Percentiles rank a stretch among this genome's conserved stretches.
Conservation (phyloP, 495 filamentous ascomycete species). For the Trypethelium eluteriae region DNA sequence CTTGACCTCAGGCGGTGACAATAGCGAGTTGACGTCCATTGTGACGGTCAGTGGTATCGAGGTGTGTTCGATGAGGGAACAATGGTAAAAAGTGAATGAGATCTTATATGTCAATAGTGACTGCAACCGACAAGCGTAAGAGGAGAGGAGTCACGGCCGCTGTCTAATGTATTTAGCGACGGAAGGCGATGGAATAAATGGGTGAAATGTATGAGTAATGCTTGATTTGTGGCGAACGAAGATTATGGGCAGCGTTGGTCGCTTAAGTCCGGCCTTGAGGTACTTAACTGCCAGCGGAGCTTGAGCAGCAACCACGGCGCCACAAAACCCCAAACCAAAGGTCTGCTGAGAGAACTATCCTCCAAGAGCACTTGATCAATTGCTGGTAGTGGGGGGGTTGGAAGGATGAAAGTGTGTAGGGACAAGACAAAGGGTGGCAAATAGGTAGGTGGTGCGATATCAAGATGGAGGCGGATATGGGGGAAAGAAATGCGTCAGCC, state of each 20-base stretch:
- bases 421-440: neutral
- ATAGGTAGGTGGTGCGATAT: neutral
- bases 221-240: neutral
- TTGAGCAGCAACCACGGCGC: neutral
- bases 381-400: neutral
- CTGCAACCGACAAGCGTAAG: neutral
- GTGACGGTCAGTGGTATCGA: neutral
- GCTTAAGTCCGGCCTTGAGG: neutral
- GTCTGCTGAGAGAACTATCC: neutral
- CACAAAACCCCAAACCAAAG: neutral
- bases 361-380: constrained; percentile 1
- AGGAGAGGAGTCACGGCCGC: neutral
- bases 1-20: constrained; percentile 12
- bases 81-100: neutral
- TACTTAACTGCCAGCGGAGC: no score
- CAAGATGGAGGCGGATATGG: neutral
- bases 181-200: constrained; percentile 5
- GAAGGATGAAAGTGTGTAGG: neutral
- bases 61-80: neutral
- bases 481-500: constrained; percentile 6
- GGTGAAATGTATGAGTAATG: constrained; percentile 9
- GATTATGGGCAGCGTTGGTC: neutral
- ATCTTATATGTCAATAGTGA: neutral
- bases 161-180: neutral
- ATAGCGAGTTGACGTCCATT: constrained; percentile 7